These are phyloP conservation scores for Calvatia gigantea DNA, from an alignment of 768 basidiomycete species.

Conservation along the genomic window DNA sequence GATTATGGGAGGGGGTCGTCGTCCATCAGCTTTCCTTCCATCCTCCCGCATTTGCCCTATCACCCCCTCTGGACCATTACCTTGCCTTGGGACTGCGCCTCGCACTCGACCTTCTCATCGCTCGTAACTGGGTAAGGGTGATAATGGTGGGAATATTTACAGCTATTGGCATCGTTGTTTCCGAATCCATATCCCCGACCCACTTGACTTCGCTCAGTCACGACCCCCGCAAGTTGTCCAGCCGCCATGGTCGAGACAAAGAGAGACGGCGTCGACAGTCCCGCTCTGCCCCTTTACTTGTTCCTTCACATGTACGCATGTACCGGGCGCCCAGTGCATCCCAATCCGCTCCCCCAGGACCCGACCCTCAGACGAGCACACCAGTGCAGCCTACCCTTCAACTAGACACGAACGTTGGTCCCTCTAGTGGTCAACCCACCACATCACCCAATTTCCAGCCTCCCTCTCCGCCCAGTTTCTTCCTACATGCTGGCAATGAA, in stretches of 20 bases:
- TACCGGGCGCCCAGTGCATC: constrained; percentile 20
- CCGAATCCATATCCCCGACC: constrained; percentile 26
- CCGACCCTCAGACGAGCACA: constrained; percentile 17
- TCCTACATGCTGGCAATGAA: constrained; percentile 29
- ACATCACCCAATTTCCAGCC: constrained; percentile 18
- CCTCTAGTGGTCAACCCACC: not conserved
- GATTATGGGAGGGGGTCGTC: constrained; percentile 40
- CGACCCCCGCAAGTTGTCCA: constrained; percentile 1
- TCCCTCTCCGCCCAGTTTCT: constrained; percentile 37
- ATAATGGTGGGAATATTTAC: constrained; percentile 36
- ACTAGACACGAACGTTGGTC: constrained; percentile 13
- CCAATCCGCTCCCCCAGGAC: constrained; percentile 16
- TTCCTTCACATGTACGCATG: constrained; percentile 28
- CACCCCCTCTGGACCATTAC: constrained; percentile 32
- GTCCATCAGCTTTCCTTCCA: constrained; percentile 40
- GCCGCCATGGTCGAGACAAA: constrained; percentile 15
- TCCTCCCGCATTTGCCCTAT: constrained; percentile 29
- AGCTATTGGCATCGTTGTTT: constrained; percentile 28
- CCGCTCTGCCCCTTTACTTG: constrained; percentile 24
- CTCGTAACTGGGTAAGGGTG: constrained; percentile 28
- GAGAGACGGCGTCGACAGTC: constrained; percentile 26
- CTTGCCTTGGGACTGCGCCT: constrained; percentile 42
- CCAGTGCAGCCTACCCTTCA: constrained; percentile 19
- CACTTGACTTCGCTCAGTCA: constrained; percentile 19
- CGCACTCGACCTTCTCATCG: constrained; percentile 37